Evolutionary conservation across 768 basidiomycete genomes (phyloP), one percentile per base, ranked within the genome.

Genomic region (Pholiota microspora): DNA sequence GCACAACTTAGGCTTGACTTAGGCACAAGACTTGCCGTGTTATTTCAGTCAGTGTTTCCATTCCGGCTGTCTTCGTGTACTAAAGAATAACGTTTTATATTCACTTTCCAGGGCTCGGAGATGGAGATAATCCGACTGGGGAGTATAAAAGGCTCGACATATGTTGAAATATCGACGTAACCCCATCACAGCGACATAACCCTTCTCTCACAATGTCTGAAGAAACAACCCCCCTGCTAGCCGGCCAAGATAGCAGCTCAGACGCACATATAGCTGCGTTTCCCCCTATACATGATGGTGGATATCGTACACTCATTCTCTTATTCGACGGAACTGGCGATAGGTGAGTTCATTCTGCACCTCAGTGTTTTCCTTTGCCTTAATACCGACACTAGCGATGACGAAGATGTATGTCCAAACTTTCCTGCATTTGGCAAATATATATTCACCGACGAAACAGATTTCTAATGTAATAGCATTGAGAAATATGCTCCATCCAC

Each of bases 281-380:
- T 24, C 51, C 45, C 48, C 45, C 44, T 28, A 61, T 15, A 7
- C 23, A 49, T 10, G 47, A 42, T 3, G 46, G 36, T 59, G 58
- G 53, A 51, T 42, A 54, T 44, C 53, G 57, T n/a, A 60, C 61
- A 7, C 51, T 62, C 9, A 47, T 60, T 18, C 51, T 62, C 2
- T 34, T 55, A 7, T 59, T 62, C 49, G 61, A 62, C 36, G 61
- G 61, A 46, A 62, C 61, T 7, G 61, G 59, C 7, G 59, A 59
- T 28, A 56, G 35, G 61, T 62, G 45, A 24, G 58, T 56, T n/a
- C 15, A 36, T 21, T 24, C 40, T 25, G 2, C 36, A 3, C 32
- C 34, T 3, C 13, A n/a, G 6, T 12, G 2, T 18, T 9, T 31
- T 18, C 28, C 23, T 18, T 40, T 40, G 7, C 4, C 8, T 15